Evolutionary conservation across 176 grass and related monocot species (phyloP).

Genomic region (Tillandsia fasciculata): DNA sequence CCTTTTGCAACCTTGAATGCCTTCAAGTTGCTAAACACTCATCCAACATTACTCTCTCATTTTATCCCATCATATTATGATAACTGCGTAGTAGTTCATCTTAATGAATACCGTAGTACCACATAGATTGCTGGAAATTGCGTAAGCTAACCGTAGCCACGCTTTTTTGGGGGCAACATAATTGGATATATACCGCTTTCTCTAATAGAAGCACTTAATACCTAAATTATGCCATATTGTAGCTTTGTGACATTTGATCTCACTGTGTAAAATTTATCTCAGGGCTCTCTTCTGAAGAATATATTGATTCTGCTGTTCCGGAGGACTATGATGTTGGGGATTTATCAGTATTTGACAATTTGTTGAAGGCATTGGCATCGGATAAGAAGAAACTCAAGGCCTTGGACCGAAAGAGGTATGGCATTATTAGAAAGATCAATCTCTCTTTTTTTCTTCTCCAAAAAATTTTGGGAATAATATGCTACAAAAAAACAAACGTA

Average conservation of each 20-base stretch:
- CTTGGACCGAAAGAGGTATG: slow-evolving; percentile 27
- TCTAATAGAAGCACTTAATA: not conserved
- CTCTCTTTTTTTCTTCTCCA: not conserved
- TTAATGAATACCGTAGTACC: too few species aligned
- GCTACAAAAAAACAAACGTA: not conserved
- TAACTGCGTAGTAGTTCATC: too few species aligned
- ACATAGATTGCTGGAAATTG: too few species aligned
- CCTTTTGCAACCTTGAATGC: too few species aligned
- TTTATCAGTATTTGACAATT: slow-evolving; percentile 11
- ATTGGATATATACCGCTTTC: too few species aligned
- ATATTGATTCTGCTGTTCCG: not conserved
- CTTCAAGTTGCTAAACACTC: too few species aligned
- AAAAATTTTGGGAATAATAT: not conserved
- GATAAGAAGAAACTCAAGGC: slow-evolving; percentile 21
- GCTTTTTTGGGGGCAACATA: too few species aligned
- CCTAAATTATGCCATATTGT: not conserved
- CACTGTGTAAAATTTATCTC: slow-evolving; percentile 6
- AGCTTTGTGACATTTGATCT: not conserved
- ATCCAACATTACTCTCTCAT: too few species aligned
- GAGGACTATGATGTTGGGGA: slow-evolving; percentile 11
- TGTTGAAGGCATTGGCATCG: slow-evolving; percentile 26
- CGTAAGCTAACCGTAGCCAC: too few species aligned
- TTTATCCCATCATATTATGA: too few species aligned
- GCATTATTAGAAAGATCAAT: not conserved
- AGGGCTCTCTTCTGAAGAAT: slow-evolving; percentile 17